Percentiles rank a stretch among this genome's conserved stretches.
phyloP scores from a whole-genome alignment of 805 yeast species.

The Torulaspora maleeae region DNA sequence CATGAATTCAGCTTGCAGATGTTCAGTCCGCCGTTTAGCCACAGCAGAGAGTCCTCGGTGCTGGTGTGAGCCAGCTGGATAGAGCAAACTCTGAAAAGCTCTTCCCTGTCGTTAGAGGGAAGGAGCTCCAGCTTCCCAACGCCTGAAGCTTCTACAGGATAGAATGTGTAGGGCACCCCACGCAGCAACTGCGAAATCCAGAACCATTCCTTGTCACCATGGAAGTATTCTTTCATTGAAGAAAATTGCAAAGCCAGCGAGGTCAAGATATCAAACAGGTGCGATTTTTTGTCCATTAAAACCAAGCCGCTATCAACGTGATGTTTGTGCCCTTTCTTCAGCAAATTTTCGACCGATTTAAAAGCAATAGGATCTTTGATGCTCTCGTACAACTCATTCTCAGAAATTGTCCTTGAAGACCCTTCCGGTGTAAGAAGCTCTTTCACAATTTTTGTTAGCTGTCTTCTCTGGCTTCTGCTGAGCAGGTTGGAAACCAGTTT shows the following conservation, averaged over 20 bases:
- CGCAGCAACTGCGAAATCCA: conserved; percentile 33
- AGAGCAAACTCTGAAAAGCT: conserved; percentile 22
- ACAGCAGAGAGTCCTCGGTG: conserved; percentile 21
- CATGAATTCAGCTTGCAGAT: conserved; percentile 24
- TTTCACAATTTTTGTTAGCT: conserved; percentile 2
- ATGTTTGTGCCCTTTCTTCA: conserved; percentile 16
- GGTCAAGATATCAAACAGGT: conserved; percentile 24
- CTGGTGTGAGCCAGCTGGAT: conserved; percentile 32
- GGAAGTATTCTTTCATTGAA: conserved; percentile 17
- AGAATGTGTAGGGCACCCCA: conserved; percentile 23
- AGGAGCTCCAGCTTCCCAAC: conserved; percentile 18
- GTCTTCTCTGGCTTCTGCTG: conserved; percentile 4
- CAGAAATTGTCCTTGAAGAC: background rate
- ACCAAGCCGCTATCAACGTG: conserved; percentile 41
- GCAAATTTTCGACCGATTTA: conserved; percentile 4
- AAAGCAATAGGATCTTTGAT: conserved; percentile 3
- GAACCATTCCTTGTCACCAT: conserved; percentile 33
- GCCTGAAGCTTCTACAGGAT: conserved; percentile 25
- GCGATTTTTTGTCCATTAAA: conserved; percentile 27
- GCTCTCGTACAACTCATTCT: background rate
- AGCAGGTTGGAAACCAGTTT: conserved; percentile 5
- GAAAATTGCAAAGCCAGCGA: conserved; percentile 20
- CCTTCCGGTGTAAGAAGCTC: conserved; percentile 1
- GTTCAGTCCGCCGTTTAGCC: conserved; percentile 35
- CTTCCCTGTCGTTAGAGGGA: background rate